These are phyloP conservation scores for Eruca vesicaria DNA, from an alignment of 441 rosid genomes.

Conservation along the genomic window DNA sequence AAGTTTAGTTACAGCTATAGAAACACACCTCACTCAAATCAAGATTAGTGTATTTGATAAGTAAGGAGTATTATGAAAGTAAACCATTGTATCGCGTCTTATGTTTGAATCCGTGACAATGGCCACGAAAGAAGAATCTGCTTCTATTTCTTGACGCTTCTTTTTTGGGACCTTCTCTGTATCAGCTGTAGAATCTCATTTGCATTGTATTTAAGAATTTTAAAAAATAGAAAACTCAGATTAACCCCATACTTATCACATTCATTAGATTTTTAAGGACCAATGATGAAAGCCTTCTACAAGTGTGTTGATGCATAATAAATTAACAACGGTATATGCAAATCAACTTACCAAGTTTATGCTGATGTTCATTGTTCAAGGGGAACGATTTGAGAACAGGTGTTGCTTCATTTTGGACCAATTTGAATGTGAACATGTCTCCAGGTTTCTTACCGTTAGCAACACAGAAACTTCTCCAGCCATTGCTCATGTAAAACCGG, in stretches of 20 bases:
- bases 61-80: not conserved
- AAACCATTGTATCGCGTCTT: constrained; percentile 14
- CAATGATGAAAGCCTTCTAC: not conserved
- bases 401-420: not conserved
- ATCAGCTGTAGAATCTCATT: not conserved
- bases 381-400: not conserved
- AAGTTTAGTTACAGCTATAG: not conserved
- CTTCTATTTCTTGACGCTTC: not conserved
- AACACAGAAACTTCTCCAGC: constrained; percentile 30
- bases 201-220: not conserved
- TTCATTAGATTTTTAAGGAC: not conserved
- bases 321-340: not conserved
- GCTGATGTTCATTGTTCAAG: not conserved
- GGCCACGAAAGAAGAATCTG: constrained; percentile 12
- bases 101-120: constrained; percentile 11
- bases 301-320: not conserved
- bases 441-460: constrained; percentile 14
- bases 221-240: not conserved
- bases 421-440: not conserved
- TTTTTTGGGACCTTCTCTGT: not conserved
- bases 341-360: not conserved
- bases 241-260: not conserved
- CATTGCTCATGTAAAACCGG: constrained; percentile 11
- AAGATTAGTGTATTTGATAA: not conserved
- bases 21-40: not conserved